Evolutionary conservation across 495 filamentous ascomycete genomes (phyloP).

Genomic region (Trichoderma gamsii): DNA sequence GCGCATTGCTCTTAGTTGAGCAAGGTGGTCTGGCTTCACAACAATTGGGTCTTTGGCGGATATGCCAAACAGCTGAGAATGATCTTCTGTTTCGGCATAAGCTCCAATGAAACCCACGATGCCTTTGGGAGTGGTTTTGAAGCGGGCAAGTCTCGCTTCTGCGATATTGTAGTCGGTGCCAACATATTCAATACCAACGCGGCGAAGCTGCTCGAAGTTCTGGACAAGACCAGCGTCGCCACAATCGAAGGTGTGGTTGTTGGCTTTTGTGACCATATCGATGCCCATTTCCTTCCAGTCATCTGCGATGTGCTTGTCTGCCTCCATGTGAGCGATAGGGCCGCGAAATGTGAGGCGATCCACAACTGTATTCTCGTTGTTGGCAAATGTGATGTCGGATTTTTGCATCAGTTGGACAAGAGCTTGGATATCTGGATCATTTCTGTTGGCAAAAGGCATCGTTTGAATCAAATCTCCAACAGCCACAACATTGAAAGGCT

Average conservation of each 20-base stretch:
- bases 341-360: slow-evolving; percentile 3
- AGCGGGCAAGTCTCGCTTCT: not conserved
- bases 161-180: slow-evolving; percentile 1
- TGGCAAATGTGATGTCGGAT: slow-evolving; percentile 1
- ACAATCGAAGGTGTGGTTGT: not conserved
- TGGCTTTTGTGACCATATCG: not conserved
- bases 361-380: not conserved
- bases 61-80: not conserved
- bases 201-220: slow-evolving; percentile 1
- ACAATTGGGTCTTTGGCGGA: not conserved
- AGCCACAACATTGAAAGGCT: slow-evolving; percentile 5
- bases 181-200: not conserved
- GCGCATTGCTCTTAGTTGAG: not conserved
- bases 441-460: not conserved
- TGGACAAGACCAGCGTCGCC: not conserved
- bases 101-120: slow-evolving; percentile 4
- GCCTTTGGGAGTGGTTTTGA: slow-evolving; percentile 1
- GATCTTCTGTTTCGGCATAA: not conserved
- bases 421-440: not conserved
- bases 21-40: not conserved
- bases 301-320: not conserved
- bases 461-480: not conserved
- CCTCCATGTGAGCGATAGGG: slow-evolving; percentile 1
- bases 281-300: slow-evolving; percentile 9
- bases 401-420: not conserved